These are phyloP conservation scores for Lophiostoma macrostomum DNA, from an alignment of 495 filamentous ascomycete species.

Conservation along the genomic window DNA sequence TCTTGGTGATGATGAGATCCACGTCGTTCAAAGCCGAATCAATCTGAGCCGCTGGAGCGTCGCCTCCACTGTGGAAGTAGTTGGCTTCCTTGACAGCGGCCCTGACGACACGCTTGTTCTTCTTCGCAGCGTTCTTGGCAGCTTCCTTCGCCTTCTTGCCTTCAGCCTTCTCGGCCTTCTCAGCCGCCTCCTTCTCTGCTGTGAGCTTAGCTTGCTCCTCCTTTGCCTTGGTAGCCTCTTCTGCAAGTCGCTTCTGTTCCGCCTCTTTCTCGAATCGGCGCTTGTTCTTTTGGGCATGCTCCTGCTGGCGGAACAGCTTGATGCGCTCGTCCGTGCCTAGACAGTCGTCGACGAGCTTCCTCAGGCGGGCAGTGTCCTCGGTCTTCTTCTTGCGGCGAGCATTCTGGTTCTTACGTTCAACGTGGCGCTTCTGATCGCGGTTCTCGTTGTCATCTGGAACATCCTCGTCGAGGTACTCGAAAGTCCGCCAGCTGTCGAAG, in stretches of 20 bases:
- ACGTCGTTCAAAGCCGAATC: conserved; percentile 82
- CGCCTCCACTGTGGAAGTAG: conserved; percentile 71
- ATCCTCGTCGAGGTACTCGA: conserved; percentile 98
- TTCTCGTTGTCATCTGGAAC: conserved; percentile 98
- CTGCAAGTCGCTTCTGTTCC: conserved; percentile 75
- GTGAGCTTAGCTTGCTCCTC: conserved; percentile 72
- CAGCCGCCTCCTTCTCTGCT: conserved; percentile 80
- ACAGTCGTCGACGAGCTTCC: conserved; percentile 82
- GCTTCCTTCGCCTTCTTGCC: conserved; percentile 97
- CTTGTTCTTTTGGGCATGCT: conserved; percentile 89
- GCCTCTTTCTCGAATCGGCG: conserved; percentile 88
- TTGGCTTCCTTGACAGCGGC: conserved; percentile 91
- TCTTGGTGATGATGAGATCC: conserved; percentile 82
- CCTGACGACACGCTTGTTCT: conserved; percentile 96
- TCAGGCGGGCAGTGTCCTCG: conserved; percentile 87
- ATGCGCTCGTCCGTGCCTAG: conserved; percentile 85
- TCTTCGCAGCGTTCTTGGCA: conserved; percentile 96
- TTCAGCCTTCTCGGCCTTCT: conserved; percentile 75
- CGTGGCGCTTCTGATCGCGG: conserved; percentile 96
- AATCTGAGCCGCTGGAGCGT: conserved; percentile 68
- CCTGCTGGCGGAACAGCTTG: conserved; percentile 90
- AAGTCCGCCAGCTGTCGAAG: conserved; percentile 95
- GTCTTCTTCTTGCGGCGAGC: conserved; percentile 98
- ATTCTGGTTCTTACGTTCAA: conserved; percentile 97
- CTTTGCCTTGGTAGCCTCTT: conserved; percentile 73